Evolutionary conservation across 306 rosid genomes (phyloP), one percentile per base, ranked within the genome.

Genomic region (Corylus avellana): DNA sequence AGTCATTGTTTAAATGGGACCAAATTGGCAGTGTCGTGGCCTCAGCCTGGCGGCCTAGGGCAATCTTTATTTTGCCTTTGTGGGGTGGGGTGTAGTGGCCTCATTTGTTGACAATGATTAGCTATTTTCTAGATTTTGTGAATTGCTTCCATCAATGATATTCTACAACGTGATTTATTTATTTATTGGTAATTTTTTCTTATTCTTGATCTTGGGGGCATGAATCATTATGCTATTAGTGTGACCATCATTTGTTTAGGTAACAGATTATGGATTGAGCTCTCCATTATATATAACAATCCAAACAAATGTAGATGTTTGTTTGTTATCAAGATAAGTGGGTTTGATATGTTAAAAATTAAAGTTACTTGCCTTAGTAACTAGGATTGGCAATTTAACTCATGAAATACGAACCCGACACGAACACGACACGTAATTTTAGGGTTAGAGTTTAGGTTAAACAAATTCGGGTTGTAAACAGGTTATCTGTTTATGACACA

Each of bases 1-100:
- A 78, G 80, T 50, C 16, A 66, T 85, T 74, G 48, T 79, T 79
- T 70, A 56, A 78, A 75, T 67, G 87, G 87, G 3, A 48, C 72
- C 81, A 83, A 81, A 83, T 50, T 87, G 84, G 78, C 85, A 81
- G 67, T 83, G 76, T 83, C 84, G 80, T 89, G 91, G 82, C 87
- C 85, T 74, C 80, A 56, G 53, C 5, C 47, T 37, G 53, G 12
- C 47, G 17, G 29, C 42, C n/a, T 25, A 1, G 39, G 46, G 32
- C 44, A 29, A 12, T 62, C 44, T 29, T 42, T 68, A 3, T 20
- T 25, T 59, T 59, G 64, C 25, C 25, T 12, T 56, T 7, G 12
- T 27, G 62, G 16, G 55, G 55, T 5, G 39, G n/a, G 46, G 20
- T 68, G 20, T 68, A 20, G 51, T 68, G 51, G 72, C 49, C 50